Percentiles rank a stretch among this genome's conserved stretches.
phyloP scores from a whole-genome alignment of 2,329 filamentous ascomycete species.

The Trichoderma lentiforme region DNA sequence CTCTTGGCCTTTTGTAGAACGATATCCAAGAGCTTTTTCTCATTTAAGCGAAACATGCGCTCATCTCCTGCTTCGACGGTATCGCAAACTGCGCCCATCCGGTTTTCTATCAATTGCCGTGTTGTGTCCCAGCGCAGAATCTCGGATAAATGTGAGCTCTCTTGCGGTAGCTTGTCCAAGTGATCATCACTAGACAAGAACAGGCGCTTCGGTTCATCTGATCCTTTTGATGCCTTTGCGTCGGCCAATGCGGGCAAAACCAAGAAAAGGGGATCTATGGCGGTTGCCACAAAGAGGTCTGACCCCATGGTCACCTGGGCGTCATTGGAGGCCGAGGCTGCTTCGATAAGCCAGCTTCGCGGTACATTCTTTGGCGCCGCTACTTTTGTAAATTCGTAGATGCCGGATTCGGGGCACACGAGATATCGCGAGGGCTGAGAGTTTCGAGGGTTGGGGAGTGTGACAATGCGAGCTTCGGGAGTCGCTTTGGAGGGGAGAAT shows the following conservation, averaged over 20 bases:
- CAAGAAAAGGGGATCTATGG: conserved; percentile 80
- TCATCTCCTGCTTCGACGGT: conserved; percentile 80
- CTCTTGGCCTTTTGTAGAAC: conserved; percentile 68
- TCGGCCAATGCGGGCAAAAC: conserved; percentile 67
- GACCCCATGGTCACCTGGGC: conserved; percentile 57
- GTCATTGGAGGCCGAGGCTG: conserved; percentile 18
- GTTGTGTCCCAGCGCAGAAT: conserved; percentile 50
- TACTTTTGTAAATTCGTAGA: conserved; percentile 64
- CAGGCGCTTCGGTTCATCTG: conserved; percentile 53
- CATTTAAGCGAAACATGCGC: conserved; percentile 76
- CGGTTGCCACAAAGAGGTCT: conserved; percentile 79
- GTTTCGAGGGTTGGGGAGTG: conserved; percentile 58
- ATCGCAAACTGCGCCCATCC: conserved; percentile 73
- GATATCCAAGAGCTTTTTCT: conserved; percentile 63
- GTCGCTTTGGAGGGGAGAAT: conserved; percentile 56
- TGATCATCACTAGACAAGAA: conserved; percentile 71
- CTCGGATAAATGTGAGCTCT: conserved; percentile 56
- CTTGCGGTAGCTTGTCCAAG: conserved; percentile 58
- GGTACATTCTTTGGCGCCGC: conserved; percentile 51
- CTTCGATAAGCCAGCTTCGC: conserved; percentile 60
- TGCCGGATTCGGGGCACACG: conserved; percentile 57
- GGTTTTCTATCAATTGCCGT: conserved; percentile 54
- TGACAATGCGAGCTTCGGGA: conserved; percentile 55
- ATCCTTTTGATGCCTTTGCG: conserved; percentile 37
- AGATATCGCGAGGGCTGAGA: conserved; percentile 56